Conservation (phyloP, 208 protist genomes). For the Crithidia brevicula region DNA sequence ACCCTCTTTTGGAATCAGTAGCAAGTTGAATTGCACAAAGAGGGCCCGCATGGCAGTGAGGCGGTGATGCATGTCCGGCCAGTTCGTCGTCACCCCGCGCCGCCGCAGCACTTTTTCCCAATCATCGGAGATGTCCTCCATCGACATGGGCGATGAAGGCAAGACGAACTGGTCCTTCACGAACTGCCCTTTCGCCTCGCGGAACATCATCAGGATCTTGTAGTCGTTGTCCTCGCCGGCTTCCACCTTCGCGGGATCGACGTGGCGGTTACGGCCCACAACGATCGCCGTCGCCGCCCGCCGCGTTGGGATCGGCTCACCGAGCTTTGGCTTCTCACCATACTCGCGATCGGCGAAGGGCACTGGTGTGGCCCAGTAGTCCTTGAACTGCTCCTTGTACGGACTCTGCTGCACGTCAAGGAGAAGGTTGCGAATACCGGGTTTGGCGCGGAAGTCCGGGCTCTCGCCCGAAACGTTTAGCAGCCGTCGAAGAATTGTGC, state of each 20-base stretch:
- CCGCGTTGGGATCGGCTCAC: constrained; percentile 78
- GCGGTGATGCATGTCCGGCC: constrained; percentile 68
- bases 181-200: constrained; percentile 72
- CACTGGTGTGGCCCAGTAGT: constrained; percentile 87
- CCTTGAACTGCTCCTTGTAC: constrained; percentile 93
- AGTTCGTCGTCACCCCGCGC: constrained; percentile 73
- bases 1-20: constrained; percentile 84
- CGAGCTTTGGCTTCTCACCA: constrained; percentile 81
- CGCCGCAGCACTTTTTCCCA: constrained; percentile 77
- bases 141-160: constrained; percentile 60
- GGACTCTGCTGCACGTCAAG: constrained; percentile 82
- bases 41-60: constrained; percentile 82
- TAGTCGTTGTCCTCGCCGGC: constrained; percentile 88
- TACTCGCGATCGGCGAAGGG: constrained; percentile 87
- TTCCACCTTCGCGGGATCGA: constrained; percentile 55
- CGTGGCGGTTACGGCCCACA: constrained; percentile 71
- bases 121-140: constrained; percentile 77
- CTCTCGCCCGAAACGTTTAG: constrained; percentile 84
- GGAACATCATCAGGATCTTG: constrained; percentile 90
- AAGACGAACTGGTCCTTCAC: constrained; percentile 87
- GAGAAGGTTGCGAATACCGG: constrained; percentile 70
- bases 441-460: constrained; percentile 81
- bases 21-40: constrained; percentile 71
- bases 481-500: constrained; percentile 38
- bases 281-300: constrained; percentile 78